Evolutionary conservation across 805 yeast species (phyloP).

Genomic region (Starmerella powellii): DNA sequence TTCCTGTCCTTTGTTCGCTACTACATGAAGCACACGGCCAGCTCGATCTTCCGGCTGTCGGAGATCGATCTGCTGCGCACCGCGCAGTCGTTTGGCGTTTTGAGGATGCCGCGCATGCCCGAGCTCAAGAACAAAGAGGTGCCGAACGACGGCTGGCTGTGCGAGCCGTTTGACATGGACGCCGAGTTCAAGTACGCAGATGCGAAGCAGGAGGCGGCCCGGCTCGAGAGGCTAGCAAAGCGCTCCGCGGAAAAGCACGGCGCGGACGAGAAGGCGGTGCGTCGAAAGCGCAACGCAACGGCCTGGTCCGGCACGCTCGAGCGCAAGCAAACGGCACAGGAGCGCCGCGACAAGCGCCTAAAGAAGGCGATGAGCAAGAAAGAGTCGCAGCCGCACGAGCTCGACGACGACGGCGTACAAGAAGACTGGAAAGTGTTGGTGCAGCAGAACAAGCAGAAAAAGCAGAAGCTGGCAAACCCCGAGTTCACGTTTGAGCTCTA

Average conservation of each 20-base stretch:
- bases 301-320: slow-evolving; percentile 73
- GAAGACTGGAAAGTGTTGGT: slow-evolving; percentile 86
- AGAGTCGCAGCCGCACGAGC: slow-evolving; percentile 29
- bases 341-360: slow-evolving; percentile 56
- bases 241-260: slow-evolving; percentile 22
- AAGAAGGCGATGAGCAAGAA: slow-evolving; percentile 45
- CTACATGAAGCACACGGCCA: slow-evolving; percentile 77
- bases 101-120: slow-evolving; percentile 89
- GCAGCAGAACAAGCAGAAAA: slow-evolving; percentile 49
- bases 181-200: slow-evolving; percentile 48
- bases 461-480: slow-evolving; percentile 28
- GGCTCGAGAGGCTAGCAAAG: slow-evolving; percentile 47
- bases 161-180: slow-evolving; percentile 54
- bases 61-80: slow-evolving; percentile 58
- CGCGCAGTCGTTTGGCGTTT: slow-evolving; percentile 66
- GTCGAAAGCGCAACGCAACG: slow-evolving; percentile 34
- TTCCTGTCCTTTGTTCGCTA: slow-evolving; percentile 74
- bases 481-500: slow-evolving; percentile 12
- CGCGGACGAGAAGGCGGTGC: slow-evolving; percentile 19
- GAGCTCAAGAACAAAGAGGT: slow-evolving; percentile 48
- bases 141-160: slow-evolving; percentile 69
- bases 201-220: slow-evolving; percentile 45
- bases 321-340: slow-evolving; percentile 47
- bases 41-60: slow-evolving; percentile 70
- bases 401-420: slow-evolving; percentile 30